Evolutionary conservation across 495 filamentous ascomycete genomes (phyloP), one percentile per base, ranked within the genome.

Genomic region (Aspergillus conjunctus): DNA sequence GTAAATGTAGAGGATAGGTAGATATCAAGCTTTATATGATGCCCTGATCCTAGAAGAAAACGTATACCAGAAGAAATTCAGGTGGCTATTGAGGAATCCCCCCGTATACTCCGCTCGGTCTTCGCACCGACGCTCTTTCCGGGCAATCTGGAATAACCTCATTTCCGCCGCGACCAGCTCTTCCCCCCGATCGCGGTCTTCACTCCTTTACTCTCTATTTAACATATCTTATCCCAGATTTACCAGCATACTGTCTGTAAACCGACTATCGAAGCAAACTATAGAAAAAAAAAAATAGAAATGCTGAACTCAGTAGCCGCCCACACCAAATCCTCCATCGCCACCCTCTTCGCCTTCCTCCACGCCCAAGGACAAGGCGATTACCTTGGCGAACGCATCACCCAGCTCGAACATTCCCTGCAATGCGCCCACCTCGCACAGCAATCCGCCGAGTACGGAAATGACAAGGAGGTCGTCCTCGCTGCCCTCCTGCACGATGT

Each of bases 321-420:
- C 12, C 17, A 22, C 18, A 48, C 44, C 15, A 5, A 18, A 18
- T 48, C 44, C 44, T 48, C 44, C n/a, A 66, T 71, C 46, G 57
- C 43, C n/a, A 62, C 60, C 15, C 61, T 71, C 5, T 68, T 71
- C 53, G 46, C 44, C 7, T 68, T 68, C 22, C 56, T 71, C 30
- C 43, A 64, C 31, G 67, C 67, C 14, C 69, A 70, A 50, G 69
- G 69, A 5, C 60, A 70, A 22, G 48, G 62, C 11, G 67, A 70
- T 45, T 71, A 71, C 34, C 69, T 77, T 41, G 75, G 77, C 33
- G 77, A 79, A 50, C 60, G 58, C 26, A 69, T 79, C 45, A 69
- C 69, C 7, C 77, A 79, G 65, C 73, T 79, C 21, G 69, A 77
- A 37, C 77, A 79, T 54, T 74, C 72, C n/a, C 66, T 79, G 12